Evolutionary conservation across 345 rosid species (phyloP).

Genomic region (Isatis tinctoria): DNA sequence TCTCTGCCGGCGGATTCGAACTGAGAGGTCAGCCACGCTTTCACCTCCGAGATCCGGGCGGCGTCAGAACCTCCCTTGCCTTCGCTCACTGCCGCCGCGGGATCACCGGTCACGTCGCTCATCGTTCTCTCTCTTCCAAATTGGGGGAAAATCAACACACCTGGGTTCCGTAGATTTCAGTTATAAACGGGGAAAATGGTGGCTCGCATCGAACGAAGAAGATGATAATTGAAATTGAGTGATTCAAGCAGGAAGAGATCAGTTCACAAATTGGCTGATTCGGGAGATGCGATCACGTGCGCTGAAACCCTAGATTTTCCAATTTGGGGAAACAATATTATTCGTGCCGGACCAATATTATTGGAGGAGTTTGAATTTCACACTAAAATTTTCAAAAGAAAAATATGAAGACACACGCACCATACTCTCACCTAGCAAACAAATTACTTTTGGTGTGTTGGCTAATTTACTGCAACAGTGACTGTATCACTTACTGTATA

Average conservation of each 20-base stretch:
- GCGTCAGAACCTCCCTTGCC: slow-evolving; percentile 53
- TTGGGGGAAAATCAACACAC: background rate
- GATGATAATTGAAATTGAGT: background rate
- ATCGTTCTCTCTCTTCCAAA: slow-evolving; percentile 20
- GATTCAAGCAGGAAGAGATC: background rate
- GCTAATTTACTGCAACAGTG: no score
- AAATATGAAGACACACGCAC: no score
- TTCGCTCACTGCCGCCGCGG: slow-evolving; percentile 33
- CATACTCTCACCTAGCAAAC: no score
- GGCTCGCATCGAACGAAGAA: background rate
- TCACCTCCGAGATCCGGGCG: slow-evolving; percentile 70
- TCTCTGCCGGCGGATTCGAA: slow-evolving; percentile 82
- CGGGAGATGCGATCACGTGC: background rate
- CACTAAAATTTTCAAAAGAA: background rate
- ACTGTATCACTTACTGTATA: no score
- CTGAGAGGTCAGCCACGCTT: slow-evolving; percentile 76
- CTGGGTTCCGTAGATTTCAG: background rate
- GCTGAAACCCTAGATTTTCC: slow-evolving; percentile 5
- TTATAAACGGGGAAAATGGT: background rate
- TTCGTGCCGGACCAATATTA: background rate
- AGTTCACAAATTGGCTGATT: background rate
- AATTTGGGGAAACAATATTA: slow-evolving; percentile 1
- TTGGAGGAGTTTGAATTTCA: background rate
- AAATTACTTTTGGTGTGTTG: no score
- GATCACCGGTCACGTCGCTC: slow-evolving; percentile 50